Conservation (phyloP, 2,329 filamentous ascomycete species). For the Trichophaea hybrida region DNA sequence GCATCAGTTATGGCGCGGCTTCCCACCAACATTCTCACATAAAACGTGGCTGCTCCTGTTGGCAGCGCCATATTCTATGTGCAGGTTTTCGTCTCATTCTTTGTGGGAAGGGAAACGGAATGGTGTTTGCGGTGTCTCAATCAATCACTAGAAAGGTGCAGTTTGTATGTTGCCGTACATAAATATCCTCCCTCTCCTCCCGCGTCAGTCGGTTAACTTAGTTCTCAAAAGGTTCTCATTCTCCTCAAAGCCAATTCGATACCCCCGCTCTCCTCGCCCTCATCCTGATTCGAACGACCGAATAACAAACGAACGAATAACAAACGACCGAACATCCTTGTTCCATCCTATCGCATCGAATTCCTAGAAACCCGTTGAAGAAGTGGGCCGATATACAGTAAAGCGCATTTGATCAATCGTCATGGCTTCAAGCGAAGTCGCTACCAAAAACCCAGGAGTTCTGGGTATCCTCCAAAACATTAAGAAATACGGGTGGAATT, state of each 20-base stretch:
- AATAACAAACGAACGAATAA: background rate
- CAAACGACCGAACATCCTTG: background rate
- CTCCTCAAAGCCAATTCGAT: background rate
- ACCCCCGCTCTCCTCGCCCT: background rate
- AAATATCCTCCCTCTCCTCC: background rate
- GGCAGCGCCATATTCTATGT: background rate
- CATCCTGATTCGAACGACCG: background rate
- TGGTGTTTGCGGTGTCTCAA: background rate
- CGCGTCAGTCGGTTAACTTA: background rate
- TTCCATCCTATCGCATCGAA: no score
- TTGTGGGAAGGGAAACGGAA: background rate
- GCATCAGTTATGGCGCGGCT: background rate
- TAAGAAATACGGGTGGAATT: background rate
- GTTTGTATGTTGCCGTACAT: background rate
- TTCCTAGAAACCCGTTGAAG: background rate
- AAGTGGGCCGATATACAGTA: background rate
- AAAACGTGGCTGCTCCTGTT: no score
- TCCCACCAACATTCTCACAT: background rate
- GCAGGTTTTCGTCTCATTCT: background rate
- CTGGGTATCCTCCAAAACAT: background rate
- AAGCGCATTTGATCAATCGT: background rate
- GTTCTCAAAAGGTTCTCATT: background rate
- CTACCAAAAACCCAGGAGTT: background rate
- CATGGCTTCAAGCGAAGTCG: background rate
- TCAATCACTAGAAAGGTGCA: background rate